Evolutionary conservation across 1,139 yeast species (phyloP), one percentile per base, ranked within the genome.

Genomic region (Suhomyces kunorum): DNA sequence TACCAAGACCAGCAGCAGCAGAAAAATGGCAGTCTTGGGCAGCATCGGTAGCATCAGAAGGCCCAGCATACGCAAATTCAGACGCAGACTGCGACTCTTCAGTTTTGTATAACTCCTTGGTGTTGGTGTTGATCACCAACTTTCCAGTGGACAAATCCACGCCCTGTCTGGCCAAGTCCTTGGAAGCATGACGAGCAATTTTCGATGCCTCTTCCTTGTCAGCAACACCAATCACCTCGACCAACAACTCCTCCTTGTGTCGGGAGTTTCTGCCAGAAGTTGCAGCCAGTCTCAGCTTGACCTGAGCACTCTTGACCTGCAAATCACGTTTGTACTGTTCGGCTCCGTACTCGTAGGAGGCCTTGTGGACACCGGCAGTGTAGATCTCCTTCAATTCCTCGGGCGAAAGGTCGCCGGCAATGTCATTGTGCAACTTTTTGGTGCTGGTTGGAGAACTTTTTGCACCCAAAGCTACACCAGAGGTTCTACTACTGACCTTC

Each of bases 201-300:
- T 50, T 57, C 8, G 68, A 63, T 5, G 74, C 73, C 19, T 56
- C 51, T 8, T 53, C 55, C 39, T 56, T 56, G 49, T 66, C 69
- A 5, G 62, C 55, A 30, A 64, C 63, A 22, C 74, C 74, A 46
- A 68, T 58, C 11, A 68, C 74, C 48, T 68, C 73, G 27, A 68
- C 68, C 18, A 63, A 56, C 23, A 65, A 53, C 17, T 54, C 51
- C 22, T 51, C 44, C 14, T 47, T 32, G n/a, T n/a, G 8, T 12
- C 23, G 8, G 23, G 7, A 20, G 23, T 25, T 25, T 4, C 13
- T 14, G 12, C 15, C 28, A 7, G 28, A 12, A 25, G 13, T 13
- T 6, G 27, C 27, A 24, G n/a, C 14, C 27, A 19, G 22, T 8
- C 22, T 19, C 6, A 5, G 9, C 4, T 17, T 35, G 32, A 8